Base-by-base conservation (phyloP, 1,139 yeast genomes). In the Candida sanyaensis region DNA sequence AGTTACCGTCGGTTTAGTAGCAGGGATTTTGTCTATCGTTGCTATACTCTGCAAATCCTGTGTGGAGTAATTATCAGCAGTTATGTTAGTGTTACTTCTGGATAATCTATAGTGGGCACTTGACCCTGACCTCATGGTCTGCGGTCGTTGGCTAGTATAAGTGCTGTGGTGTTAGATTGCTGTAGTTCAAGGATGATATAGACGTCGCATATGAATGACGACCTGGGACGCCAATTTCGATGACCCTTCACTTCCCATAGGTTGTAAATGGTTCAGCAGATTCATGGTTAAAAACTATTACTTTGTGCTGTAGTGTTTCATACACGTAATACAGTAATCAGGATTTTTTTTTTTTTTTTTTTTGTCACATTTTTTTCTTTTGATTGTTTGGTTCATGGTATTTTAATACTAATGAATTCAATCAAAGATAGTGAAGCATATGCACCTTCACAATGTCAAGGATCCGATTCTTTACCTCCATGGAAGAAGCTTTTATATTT, bases 401-500 rank as follows among this genome's bases (percentile, higher is more conserved):
- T 2, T 17, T 3, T 17, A 17, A 17, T 17, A 17, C 12, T 36
- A 29, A 36, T 36, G 39, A 9, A 24, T 13, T 12, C 39, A 12
- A 6, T 9, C 10, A n/a, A 28, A 23, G 17, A 24, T 6, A 29
- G 28, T 4, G 13, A 12, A 8, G 8, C 12, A 36, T 5, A 28
- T 5, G 33, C 33, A n/a, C 33, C 33, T 11, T 31, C 10, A 6
- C 33, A 31, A 31, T 17, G 12, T 8, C 34, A 32, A 12, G 21
- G 8, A 8, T 12, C 34, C 21, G 12, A 10, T 12, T 23, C 37
- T 6, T 4, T 27, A 26, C 47, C 44, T 17, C 53, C 56, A 12
- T 92, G 98, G 98, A 78, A 86, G 57, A 88, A 95, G 60, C 78
- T 91, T 41, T 76, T 93, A n/a, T 93, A 96, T 85, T 78, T 88